These are phyloP conservation scores for Amphicarpaea edgeworthii DNA, from an alignment of 306 rosid genomes.

Conservation along the genomic window DNA sequence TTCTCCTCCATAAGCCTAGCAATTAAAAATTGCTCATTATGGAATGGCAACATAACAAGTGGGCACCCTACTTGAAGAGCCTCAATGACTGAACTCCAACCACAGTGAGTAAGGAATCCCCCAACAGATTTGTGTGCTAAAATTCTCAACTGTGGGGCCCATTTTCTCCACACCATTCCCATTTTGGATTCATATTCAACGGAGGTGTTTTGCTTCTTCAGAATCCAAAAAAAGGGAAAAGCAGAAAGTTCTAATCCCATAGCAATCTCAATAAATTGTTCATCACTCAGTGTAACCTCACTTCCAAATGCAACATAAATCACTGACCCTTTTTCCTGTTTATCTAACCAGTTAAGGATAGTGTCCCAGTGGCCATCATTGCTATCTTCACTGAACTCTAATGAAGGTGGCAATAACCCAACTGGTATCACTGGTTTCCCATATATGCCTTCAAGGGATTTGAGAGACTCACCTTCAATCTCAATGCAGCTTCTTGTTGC, in stretches of 20 bases:
- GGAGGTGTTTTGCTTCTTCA: not conserved
- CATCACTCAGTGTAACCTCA: not conserved
- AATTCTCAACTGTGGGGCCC: too few relatives aligned
- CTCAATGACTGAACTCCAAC: conserved; percentile 18
- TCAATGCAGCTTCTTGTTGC: not conserved
- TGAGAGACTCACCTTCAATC: conserved; percentile 1
- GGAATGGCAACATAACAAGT: not conserved
- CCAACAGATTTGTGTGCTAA: not conserved
- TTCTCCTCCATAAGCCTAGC: not conserved
- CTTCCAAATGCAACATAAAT: not conserved
- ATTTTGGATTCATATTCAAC: not conserved
- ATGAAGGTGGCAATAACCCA: not conserved
- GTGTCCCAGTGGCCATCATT: not conserved
- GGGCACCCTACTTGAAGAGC: not conserved
- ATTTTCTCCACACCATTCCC: not conserved
- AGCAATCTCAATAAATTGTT: not conserved
- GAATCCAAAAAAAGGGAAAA: not conserved
- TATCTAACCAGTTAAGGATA: conserved; percentile 1
- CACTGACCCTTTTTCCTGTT: not conserved
- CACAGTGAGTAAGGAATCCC: not conserved
- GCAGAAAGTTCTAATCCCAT: not conserved
- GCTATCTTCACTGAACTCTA: not conserved
- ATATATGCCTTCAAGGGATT: not conserved
- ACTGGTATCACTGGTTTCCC: not conserved
- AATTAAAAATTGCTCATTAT: not conserved